Base-by-base conservation (phyloP, 768 basidiomycete genomes). In the Rhizopogon vinicolor region DNA sequence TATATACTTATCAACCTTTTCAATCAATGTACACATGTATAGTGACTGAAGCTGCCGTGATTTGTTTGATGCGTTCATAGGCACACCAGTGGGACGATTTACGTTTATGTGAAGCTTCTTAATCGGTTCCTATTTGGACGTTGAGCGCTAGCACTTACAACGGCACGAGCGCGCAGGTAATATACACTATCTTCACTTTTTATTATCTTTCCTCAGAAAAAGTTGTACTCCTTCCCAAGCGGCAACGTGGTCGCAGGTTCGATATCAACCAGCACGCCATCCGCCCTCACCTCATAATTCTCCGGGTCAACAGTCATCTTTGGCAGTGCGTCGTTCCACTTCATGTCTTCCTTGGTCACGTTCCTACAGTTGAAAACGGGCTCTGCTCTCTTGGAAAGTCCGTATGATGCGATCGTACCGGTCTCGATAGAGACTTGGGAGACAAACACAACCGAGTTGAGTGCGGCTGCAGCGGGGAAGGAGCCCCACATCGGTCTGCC, bases 401-500 rank as follows among this genome's bases (percentile, higher is more conserved):
- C 76, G 64, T 95, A 95, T 0, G 77, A 75, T 2, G 77, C 76
- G 61, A 92, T 78, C 7, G 72, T 78, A 3, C 85, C 86, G 2
- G 68, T 73, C 2, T 72, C 70, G 57, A 94, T 75, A 1, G 91
- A 90, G 14, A 81, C 72, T 57, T 84, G 74, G 3, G 92, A 95
- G 39, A 96, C 93, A 71, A 97, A 99, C 4, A 86, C 75, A 52
- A 94, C 75, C 0, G 93, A 96, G 72, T 89, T 91, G 51, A 86
- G 78, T 0, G 91, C 89, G 0, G 93, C 96, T 2, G 92, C 85
- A 2, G 77, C 73, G 0, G 93, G 76, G 57, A 89, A 75, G 29
- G 86, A 70, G 13, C 91, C 96, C 94, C 95, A 99, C 97, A 98
- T 98, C 1, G 92, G 93, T 43, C 87, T 83, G 8, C 85, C 83